A percentile compares a stretch with the other conserved stretches of the same genome.
Conservation (phyloP, 208 protist species). For the Spongospora subterranea region DNA sequence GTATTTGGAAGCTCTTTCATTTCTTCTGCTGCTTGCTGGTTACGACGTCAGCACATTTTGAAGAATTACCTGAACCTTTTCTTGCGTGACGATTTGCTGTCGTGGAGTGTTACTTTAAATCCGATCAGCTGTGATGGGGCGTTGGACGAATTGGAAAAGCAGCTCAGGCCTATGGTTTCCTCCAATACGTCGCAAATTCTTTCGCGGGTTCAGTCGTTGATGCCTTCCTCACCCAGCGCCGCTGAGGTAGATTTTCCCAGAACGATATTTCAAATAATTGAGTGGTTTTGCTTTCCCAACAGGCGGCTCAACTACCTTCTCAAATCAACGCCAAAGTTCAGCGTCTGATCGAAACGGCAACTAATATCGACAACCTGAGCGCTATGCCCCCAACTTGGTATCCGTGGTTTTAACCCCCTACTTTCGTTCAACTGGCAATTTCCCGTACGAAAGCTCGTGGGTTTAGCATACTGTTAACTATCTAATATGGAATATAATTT, state of each 20-base stretch:
- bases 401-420: constrained; percentile 61
- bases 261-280: not conserved
- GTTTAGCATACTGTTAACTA: no score
- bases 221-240: constrained; percentile 36
- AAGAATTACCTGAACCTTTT: constrained; percentile 62
- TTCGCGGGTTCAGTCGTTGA: constrained; percentile 54
- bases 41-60: constrained; percentile 57
- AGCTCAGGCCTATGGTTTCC: not conserved
- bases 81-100: constrained; percentile 63
- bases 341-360: constrained; percentile 50
- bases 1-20: constrained; percentile 59
- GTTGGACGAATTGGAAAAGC: constrained; percentile 14
- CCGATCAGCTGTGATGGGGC: not conserved
- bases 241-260: not conserved
- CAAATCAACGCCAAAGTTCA: constrained; percentile 59
- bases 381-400: constrained; percentile 59
- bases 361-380: constrained; percentile 44
- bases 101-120: constrained; percentile 60
- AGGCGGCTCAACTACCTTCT: not conserved
- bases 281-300: not conserved
- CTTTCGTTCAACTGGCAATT: no score
- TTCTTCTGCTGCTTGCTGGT: constrained; percentile 50
- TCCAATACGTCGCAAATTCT: constrained; percentile 41
- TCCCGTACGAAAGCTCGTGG: no score
- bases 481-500: no score